phyloP scores from a whole-genome alignment of 2,329 filamentous ascomycete species.

The Penicillium sp. region DNA sequence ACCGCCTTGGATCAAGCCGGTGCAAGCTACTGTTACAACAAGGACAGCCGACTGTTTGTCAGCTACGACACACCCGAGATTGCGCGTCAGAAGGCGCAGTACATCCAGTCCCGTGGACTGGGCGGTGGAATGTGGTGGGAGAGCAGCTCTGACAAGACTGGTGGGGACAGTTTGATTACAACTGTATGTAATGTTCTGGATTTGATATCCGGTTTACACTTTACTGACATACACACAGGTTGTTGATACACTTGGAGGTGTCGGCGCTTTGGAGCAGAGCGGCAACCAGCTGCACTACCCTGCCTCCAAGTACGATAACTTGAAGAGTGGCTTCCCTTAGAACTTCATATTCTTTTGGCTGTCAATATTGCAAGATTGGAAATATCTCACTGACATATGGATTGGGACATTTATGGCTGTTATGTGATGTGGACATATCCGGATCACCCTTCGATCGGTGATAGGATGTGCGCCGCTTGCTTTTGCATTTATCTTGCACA shows the following conservation, averaged over 20 bases:
- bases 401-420: background rate
- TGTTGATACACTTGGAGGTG: slow-evolving; percentile 34
- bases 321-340: slow-evolving; percentile 32
- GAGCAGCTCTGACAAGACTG: slow-evolving; percentile 70
- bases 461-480: background rate
- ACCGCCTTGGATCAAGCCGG: slow-evolving; percentile 58
- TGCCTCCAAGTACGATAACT: slow-evolving; percentile 54
- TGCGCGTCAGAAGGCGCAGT: slow-evolving; percentile 67
- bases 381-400: background rate
- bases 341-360: background rate
- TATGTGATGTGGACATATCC: background rate
- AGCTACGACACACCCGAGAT: slow-evolving; percentile 72
- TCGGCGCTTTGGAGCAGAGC: slow-evolving; percentile 42
- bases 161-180: slow-evolving; percentile 64
- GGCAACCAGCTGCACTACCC: slow-evolving; percentile 54
- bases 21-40: slow-evolving; percentile 73
- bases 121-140: slow-evolving; percentile 99
- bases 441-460: slow-evolving; percentile 1
- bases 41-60: slow-evolving; percentile 60
- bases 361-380: slow-evolving; percentile 1
- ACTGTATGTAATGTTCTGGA: slow-evolving; percentile 38
- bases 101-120: slow-evolving; percentile 63
- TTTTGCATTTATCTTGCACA: background rate
- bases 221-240: slow-evolving; percentile 23
- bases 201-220: background rate